These are phyloP conservation scores for Nigrospora sphaerica DNA, from an alignment of 2,329 filamentous ascomycete genomes.

Conservation along the genomic window DNA sequence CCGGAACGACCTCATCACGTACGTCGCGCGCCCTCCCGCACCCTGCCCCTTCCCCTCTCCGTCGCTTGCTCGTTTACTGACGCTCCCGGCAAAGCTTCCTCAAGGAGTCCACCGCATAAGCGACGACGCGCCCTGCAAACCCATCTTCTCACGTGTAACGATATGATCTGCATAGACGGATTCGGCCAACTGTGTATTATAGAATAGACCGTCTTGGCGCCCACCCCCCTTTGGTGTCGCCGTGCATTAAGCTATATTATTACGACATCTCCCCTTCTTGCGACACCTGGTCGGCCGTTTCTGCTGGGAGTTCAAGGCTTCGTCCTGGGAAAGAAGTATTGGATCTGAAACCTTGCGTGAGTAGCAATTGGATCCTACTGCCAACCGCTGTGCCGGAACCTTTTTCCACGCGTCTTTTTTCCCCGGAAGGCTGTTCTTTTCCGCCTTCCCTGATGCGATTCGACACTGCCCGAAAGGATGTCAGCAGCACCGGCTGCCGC, in stretches of 20 bases:
- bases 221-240: slow-evolving; percentile 10
- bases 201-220: slow-evolving; percentile 24
- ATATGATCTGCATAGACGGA: slow-evolving; percentile 25
- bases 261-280: slow-evolving; percentile 21
- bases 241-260: slow-evolving; percentile 11
- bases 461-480: no score
- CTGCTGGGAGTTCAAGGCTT: slow-evolving; percentile 11
- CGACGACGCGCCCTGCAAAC: slow-evolving; percentile 10
- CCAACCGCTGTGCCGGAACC: no score
- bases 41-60: neutral
- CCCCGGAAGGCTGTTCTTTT: no score
- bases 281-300: slow-evolving; percentile 7
- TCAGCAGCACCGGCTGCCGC: no score
- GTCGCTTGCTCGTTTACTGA: slow-evolving; percentile 16
- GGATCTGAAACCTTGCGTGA: neutral
- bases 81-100: slow-evolving; percentile 50
- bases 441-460: no score
- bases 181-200: slow-evolving; percentile 23
- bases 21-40: slow-evolving; percentile 33
- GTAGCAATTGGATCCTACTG: no score
- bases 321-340: neutral
- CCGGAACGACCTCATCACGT: slow-evolving; percentile 97
- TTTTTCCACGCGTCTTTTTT: no score
- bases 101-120: slow-evolving; percentile 63
- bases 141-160: slow-evolving; percentile 21